Evolutionary conservation across 169 alveolate species (phyloP), one percentile per base, ranked within the genome.

Genomic region (Miamiensis avidus): DNA sequence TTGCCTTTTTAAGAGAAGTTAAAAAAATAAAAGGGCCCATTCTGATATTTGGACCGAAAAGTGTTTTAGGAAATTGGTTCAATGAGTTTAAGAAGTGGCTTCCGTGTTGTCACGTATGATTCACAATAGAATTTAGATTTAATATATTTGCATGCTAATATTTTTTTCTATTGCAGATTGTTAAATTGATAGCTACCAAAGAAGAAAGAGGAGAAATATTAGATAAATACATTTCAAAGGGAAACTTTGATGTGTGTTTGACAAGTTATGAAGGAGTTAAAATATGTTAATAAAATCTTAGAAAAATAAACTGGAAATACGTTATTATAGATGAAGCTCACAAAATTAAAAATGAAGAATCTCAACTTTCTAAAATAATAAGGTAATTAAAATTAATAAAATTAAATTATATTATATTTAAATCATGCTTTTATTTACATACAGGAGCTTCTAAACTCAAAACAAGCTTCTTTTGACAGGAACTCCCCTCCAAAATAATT

Each of bases 51-150:
- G 99, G 97, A 0, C 99, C 99, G 0, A 93, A 96, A 82, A 96
- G 98, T 20, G 97, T 99, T 6, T 98, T 98, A 29, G 99, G 99
- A 77, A 98, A 98, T 90, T 98, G 99, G 99, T 93, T 96, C 84
- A 95, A 98, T 75, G 99, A 98, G 89, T 88, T 96, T 75, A 75
- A 89, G 32, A 93, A 94, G 86, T 97, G 99, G 98, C 90, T 96
- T 11, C 99, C 99, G 1, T 81, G 83, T 49, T 11, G 4, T 49
- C 20, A 11, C 20, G 69, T 49, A 49, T 49, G 69, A 49, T 49
- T 49, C 20, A 11, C 20, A 11, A 20, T 49, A 11, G 4, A 20
- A 49, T 49, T 49, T 49, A 11, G 20, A 11, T 49, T 49, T 11
- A 49, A 20, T 11, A 11, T 4, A 11, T 49, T 11, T 49, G 20